phyloP scores from a whole-genome alignment of 768 basidiomycete species.

The Boletus sp. region DNA sequence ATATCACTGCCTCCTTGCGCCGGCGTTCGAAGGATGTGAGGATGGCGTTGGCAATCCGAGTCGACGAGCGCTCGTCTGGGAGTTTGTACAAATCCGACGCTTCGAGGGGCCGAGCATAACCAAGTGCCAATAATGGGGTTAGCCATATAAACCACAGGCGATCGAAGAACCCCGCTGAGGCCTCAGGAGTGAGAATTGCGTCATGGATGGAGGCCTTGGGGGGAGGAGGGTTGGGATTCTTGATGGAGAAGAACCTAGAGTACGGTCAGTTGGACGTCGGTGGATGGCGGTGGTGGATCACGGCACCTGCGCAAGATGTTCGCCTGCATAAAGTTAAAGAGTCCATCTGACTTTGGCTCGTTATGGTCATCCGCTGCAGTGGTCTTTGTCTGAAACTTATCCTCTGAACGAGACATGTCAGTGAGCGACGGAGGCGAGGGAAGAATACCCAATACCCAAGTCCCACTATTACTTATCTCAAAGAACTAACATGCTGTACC shows the following conservation, averaged over 20 bases:
- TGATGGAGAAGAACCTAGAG: slow-evolving; percentile 12
- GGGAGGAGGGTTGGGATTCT: slow-evolving; percentile 31
- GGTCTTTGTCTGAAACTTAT: not conserved
- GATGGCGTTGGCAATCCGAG: slow-evolving; percentile 54
- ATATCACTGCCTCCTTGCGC: too few relatives aligned
- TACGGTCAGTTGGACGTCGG: not conserved
- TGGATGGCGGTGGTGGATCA: not conserved
- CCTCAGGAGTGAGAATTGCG: too few relatives aligned
- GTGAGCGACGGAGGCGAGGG: too few relatives aligned
- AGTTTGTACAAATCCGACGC: slow-evolving; percentile 80
- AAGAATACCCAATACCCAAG: too few relatives aligned
- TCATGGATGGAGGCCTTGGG: slow-evolving; percentile 21
- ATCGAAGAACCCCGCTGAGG: slow-evolving; percentile 39
- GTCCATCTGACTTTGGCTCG: not conserved
- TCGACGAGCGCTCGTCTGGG: slow-evolving; percentile 58
- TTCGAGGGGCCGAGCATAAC: slow-evolving; percentile 79
- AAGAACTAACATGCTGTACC: too few relatives aligned
- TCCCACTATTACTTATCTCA: too few relatives aligned
- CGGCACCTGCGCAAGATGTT: slow-evolving; percentile 1
- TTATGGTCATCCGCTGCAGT: not conserved
- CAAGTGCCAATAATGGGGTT: slow-evolving; percentile 64
- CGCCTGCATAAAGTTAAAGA: not conserved
- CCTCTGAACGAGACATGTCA: not conserved
- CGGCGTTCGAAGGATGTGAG: too few relatives aligned
- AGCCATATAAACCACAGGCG: slow-evolving; percentile 75